A percentile compares a stretch with the other conserved stretches of the same genome.
These are phyloP conservation scores for Metschnikowia noctiluminum DNA, from an alignment of 805 yeast genomes.

Conservation along the genomic window DNA sequence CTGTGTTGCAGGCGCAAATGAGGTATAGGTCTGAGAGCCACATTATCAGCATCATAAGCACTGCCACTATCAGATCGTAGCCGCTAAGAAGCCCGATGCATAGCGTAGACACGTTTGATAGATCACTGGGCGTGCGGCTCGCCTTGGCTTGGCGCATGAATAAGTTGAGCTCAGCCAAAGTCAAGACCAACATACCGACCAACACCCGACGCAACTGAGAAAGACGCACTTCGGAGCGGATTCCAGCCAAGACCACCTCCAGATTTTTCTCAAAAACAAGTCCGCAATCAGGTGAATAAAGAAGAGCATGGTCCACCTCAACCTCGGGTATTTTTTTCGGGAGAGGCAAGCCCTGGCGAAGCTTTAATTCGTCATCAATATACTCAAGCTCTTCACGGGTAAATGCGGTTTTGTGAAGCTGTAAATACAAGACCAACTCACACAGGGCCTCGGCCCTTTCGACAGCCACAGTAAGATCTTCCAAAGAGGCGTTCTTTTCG, in stretches of 20 bases:
- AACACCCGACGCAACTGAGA: slow-evolving; percentile 40
- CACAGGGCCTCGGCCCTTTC: slow-evolving; percentile 45
- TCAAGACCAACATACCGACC: slow-evolving; percentile 43
- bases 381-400: slow-evolving; percentile 49
- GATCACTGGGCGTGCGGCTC: slow-evolving; percentile 75
- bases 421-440: slow-evolving; percentile 69
- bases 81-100: slow-evolving; percentile 59
- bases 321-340: slow-evolving; percentile 51
- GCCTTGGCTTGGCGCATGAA: slow-evolving; percentile 66
- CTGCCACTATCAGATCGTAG: slow-evolving; percentile 70
- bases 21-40: slow-evolving; percentile 53
- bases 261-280: slow-evolving; percentile 36
- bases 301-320: slow-evolving; percentile 49
- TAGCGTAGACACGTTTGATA: slow-evolving; percentile 58
- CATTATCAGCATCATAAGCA: slow-evolving; percentile 56
- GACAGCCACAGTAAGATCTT: slow-evolving; percentile 34
- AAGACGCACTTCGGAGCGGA: slow-evolving; percentile 49
- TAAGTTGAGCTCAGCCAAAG: slow-evolving; percentile 49
- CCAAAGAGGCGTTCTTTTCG: slow-evolving; percentile 37
- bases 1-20: slow-evolving; percentile 66
- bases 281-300: slow-evolving; percentile 92
- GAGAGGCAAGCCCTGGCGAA: slow-evolving; percentile 80
- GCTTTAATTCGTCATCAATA: slow-evolving; percentile 68
- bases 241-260: slow-evolving; percentile 41
- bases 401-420: slow-evolving; percentile 58